Base-by-base conservation (phyloP, 495 filamentous ascomycete genomes). In the Podospora appendiculata region DNA sequence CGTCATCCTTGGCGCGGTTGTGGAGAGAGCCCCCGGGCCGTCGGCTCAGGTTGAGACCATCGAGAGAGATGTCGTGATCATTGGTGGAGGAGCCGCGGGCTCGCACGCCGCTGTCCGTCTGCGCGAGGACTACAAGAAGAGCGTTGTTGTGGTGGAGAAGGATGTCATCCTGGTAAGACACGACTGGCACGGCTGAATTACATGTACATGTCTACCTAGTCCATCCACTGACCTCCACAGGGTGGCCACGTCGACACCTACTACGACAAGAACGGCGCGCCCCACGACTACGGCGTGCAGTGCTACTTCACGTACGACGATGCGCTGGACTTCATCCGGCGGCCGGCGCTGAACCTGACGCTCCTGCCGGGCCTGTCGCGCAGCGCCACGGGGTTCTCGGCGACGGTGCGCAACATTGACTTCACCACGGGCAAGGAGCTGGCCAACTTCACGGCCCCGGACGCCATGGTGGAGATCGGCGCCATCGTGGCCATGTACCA, bases 221-320 rank as follows among this genome's bases (percentile, higher is more conserved):
- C n/a, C n/a, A n/a, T n/a, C n/a, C 25, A 25, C 25, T 25, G 43
- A 18, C 8, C 32, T 6, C 47, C 40, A 17, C 48, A 71, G 72
- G 74, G 73, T 49, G 74, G 70, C 55, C 71, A 71, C 58, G 68
- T 70, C 51, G 59, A 67, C 40, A 73, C 72, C n/a, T 76, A 66
- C 57, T 57, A 64, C 34, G 70, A 72, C 50, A 61, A 66, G 8
- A 67, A 65, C 17, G 66, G 61, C 39, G 56, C 32, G 8, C 52
- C 65, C 5, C 68, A 61, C 42, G 67, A 77, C 55, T 75, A 63
- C 51, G 74, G 73, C 34, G 74, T 77, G 10, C 52, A 66, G 25
- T 35, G 47, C 18, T 68, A 58, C 50, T 58, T 58, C 48, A 52
- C 61, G 34, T 62, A 59, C 47, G 55, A 53, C 38, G 56, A 56